phyloP scores from a whole-genome alignment of 495 filamentous ascomycete genomes.

The Trichoderma reesei region DNA sequence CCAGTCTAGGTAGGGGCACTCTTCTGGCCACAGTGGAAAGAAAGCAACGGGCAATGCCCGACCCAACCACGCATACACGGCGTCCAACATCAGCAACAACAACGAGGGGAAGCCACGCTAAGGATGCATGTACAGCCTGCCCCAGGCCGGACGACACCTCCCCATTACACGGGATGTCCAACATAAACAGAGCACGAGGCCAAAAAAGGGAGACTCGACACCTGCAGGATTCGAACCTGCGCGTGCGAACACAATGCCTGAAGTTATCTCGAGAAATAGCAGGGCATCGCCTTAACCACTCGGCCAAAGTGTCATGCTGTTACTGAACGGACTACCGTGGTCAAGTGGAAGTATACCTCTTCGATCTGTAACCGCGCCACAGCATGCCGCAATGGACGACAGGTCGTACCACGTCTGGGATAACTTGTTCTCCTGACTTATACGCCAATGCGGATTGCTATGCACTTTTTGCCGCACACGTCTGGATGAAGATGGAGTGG shows the following conservation, averaged over 20 bases:
- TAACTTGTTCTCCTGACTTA: background rate
- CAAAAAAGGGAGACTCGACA: background rate
- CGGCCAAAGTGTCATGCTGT: constrained; percentile 5
- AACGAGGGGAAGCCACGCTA: too few species aligned
- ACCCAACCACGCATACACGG: too few species aligned
- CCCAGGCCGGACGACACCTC: too few species aligned
- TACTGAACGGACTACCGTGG: background rate
- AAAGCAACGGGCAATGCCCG: background rate
- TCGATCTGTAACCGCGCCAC: too few species aligned
- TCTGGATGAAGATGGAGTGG: too few species aligned
- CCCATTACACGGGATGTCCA: too few species aligned
- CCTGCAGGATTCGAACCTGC: constrained; percentile 9
- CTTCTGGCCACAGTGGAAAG: too few species aligned
- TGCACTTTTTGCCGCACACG: too few species aligned
- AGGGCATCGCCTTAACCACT: constrained; percentile 8
- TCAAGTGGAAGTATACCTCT: background rate
- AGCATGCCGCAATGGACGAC: too few species aligned
- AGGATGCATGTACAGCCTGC: background rate
- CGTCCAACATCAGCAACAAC: too few species aligned
- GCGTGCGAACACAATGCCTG: constrained; percentile 8
- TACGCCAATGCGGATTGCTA: background rate
- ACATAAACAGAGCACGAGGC: background rate
- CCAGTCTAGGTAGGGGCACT: too few species aligned
- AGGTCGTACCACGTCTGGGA: too few species aligned
- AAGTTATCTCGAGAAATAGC: background rate